Evolutionary conservation across 306 rosid species (phyloP), one percentile per base, ranked within the genome.

Genomic region (Gastrolobium bilobum): DNA sequence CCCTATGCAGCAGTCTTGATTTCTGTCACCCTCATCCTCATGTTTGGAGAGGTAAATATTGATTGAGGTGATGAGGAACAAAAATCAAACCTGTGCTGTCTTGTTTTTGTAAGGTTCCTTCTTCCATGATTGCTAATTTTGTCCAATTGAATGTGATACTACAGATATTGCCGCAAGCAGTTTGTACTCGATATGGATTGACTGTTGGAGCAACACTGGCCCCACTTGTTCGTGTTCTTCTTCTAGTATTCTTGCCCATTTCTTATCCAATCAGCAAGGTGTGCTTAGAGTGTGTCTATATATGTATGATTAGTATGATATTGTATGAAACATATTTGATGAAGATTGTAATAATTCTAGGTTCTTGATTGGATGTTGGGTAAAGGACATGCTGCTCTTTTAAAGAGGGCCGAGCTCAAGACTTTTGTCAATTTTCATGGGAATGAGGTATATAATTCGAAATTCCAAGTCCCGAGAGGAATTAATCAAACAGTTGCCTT

Each of bases 351-450:
- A 84, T 58, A 34, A 51, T 68, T 81, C 30, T 85, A 95, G 99
- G 92, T 92, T 80, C 93, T 95, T 75, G 99, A 95, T 83, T 89
- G 93, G 90, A 91, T 95, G 99, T 80, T 95, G 85, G 99, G 99
- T 51, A 91, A 95, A 86, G 99, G 99, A 75, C 97, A 95, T 43
- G 86, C 93, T 61, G 99, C 90, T 66, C 96, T 95, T 76, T 90
- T 95, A 58, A 89, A 90, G 88, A 90, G 99, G 85, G 99, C 99
- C 26, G 99, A 95, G 87, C 97, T 95, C 69, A 91, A 95, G 85
- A 95, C 99, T 76, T 92, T 95, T 81, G 98, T 95, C 71, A 81
- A 84, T 84, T 95, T 95, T 86, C 99, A 95, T 78, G 99, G 99
- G 50, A 95, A 95, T 71, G 99, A 95, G 99, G 99, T 95, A 82